Evolutionary conservation across 2,329 filamentous ascomycete genomes (phyloP).

Genomic region (Aureobasidium sp.): DNA sequence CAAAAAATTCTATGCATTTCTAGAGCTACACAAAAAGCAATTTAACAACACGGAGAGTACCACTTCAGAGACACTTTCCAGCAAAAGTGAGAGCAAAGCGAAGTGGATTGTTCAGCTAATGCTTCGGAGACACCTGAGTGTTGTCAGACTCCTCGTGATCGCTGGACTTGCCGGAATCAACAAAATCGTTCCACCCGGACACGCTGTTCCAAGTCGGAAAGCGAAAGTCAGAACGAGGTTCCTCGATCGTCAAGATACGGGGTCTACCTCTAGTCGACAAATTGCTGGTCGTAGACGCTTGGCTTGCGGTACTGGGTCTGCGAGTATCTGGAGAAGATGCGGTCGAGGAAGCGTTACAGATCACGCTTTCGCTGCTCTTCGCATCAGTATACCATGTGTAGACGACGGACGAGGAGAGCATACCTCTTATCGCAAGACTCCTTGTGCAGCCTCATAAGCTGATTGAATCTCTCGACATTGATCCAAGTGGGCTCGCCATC

Average conservation of each 20-base stretch:
- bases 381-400: neutral
- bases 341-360: too few species aligned
- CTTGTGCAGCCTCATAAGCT: conserved; percentile 5
- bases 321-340: neutral
- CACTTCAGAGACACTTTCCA: too few species aligned
- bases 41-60: too few species aligned
- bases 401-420: too few species aligned
- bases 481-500: neutral
- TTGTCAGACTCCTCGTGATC: too few species aligned
- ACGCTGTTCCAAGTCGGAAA: neutral
- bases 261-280: neutral
- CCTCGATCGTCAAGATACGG: neutral
- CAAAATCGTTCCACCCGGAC: neutral
- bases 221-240: neutral
- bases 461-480: neutral
- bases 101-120: too few species aligned
- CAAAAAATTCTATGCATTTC: neutral
- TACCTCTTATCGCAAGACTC: neutral
- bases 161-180: too few species aligned
- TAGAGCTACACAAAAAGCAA: too few species aligned
- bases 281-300: neutral
- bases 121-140: too few species aligned
- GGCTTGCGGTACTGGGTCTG: neutral
- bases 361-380: neutral
- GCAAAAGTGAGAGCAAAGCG: too few species aligned